Percentiles rank a stretch among this genome's conserved stretches.
phyloP scores from a whole-genome alignment of 768 basidiomycete genomes.

The Rhodotorula diobovata region DNA sequence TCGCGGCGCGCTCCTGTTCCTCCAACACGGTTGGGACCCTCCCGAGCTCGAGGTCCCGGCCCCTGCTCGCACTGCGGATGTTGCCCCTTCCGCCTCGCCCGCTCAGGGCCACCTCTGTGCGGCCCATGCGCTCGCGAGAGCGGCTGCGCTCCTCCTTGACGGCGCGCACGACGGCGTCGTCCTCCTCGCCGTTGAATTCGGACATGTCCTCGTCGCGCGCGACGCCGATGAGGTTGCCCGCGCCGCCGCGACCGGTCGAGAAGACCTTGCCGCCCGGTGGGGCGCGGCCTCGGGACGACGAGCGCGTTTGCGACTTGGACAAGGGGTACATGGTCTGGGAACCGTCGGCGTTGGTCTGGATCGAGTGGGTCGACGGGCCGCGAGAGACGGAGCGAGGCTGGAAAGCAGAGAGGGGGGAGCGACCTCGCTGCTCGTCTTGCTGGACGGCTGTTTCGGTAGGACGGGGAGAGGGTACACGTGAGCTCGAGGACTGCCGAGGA shows the following conservation, averaged over 20 bases:
- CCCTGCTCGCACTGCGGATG: slow-evolving; percentile 26
- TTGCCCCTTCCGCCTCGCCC: slow-evolving; percentile 33
- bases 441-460: background rate
- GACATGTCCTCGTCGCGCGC: background rate
- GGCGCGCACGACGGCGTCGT: slow-evolving; percentile 9
- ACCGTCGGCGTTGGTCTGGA: slow-evolving; percentile 7
- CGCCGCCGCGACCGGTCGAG: slow-evolving; percentile 29
- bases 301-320: slow-evolving; percentile 17
- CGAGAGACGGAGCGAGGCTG: slow-evolving; percentile 17
- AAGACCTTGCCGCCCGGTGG: slow-evolving; percentile 20
- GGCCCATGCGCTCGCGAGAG: slow-evolving; percentile 15
- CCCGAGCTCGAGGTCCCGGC: slow-evolving; percentile 23
- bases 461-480: background rate
- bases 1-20: slow-evolving; percentile 22
- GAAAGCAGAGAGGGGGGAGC: slow-evolving; percentile 24
- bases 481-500: background rate
- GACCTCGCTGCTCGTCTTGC: slow-evolving; percentile 23
- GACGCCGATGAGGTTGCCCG: slow-evolving; percentile 25
- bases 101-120: slow-evolving; percentile 7
- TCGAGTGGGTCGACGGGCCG: background rate
- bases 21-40: slow-evolving; percentile 29
- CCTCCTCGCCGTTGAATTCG: slow-evolving; percentile 25
- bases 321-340: slow-evolving; percentile 13
- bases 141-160: slow-evolving; percentile 17
- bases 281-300: slow-evolving; percentile 18